A percentile compares a stretch with the other conserved stretches of the same genome.
These are phyloP conservation scores for Penicillium carneum DNA, from an alignment of 2,329 filamentous ascomycete genomes.

Conservation along the genomic window DNA sequence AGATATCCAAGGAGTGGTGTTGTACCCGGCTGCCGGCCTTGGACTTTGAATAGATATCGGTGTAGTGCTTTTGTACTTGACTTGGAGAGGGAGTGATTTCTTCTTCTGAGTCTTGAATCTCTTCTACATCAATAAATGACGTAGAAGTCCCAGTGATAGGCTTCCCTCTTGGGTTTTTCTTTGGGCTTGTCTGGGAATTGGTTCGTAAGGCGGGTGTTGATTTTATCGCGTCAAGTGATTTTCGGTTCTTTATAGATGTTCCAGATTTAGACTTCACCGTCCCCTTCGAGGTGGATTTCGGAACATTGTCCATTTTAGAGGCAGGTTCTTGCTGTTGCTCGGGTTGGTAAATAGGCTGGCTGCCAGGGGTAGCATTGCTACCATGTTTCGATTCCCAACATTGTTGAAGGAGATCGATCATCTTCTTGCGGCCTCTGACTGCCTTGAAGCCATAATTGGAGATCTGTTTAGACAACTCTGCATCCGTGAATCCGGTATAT, in stretches of 20 bases:
- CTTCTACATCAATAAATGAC: conserved; percentile 43
- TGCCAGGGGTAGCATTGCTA: conserved; percentile 18
- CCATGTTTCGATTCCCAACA: conserved; percentile 71
- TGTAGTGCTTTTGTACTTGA: conserved; percentile 35
- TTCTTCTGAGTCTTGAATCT: conserved; percentile 51
- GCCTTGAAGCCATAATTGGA: conserved; percentile 74
- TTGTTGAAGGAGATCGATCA: conserved; percentile 72
- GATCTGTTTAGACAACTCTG: conserved; percentile 68
- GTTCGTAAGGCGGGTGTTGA: background rate
- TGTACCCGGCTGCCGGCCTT: conserved; percentile 7
- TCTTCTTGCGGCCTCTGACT: conserved; percentile 70
- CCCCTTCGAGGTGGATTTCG: conserved; percentile 6
- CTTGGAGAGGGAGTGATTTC: conserved; percentile 43
- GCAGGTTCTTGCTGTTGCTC: background rate
- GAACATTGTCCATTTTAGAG: background rate
- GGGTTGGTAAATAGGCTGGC: conserved; percentile 1
- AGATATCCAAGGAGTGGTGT: conserved; percentile 24
- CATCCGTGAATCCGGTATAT: conserved; percentile 68
- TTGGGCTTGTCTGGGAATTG: conserved; percentile 10
- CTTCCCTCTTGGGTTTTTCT: background rate
- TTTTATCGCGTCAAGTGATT: background rate
- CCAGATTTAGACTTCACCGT: conserved; percentile 20
- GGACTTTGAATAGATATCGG: conserved; percentile 12
- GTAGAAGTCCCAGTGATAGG: background rate
- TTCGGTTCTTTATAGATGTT: conserved; percentile 1